Conservation (phyloP, 2,329 filamentous ascomycete species). For the Fusarium dimerum region DNA sequence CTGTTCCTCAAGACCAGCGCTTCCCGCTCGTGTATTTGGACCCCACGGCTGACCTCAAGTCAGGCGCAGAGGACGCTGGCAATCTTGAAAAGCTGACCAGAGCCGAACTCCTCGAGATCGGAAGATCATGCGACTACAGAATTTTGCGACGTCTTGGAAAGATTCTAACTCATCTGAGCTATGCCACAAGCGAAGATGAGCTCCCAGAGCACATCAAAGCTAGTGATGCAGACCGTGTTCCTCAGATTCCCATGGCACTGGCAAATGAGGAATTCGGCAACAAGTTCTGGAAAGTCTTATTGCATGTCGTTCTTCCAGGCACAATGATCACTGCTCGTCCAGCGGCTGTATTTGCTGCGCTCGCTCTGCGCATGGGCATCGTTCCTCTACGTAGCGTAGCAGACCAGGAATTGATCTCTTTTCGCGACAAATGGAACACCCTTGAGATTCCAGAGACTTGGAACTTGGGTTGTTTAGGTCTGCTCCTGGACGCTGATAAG, state of each 20-base stretch:
- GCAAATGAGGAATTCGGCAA: constrained; percentile 35
- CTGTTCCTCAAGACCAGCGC: constrained; percentile 38
- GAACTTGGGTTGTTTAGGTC: constrained; percentile 45
- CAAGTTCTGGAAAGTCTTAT: constrained; percentile 49
- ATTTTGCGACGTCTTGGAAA: constrained; percentile 49
- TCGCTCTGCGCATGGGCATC: constrained; percentile 51
- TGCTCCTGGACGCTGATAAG: constrained; percentile 50
- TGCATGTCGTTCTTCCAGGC: constrained; percentile 50
- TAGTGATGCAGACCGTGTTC: constrained; percentile 33
- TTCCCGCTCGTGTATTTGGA: constrained; percentile 53
- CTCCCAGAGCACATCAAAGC: constrained; percentile 45
- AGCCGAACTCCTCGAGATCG: constrained; percentile 52
- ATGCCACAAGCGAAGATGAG: constrained; percentile 40
- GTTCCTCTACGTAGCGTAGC: constrained; percentile 41
- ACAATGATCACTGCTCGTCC: constrained; percentile 47
- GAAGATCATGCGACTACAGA: constrained; percentile 49
- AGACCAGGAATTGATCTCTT: constrained; percentile 42
- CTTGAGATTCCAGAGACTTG: constrained; percentile 51
- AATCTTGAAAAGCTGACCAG: constrained; percentile 38
- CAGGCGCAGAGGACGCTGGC: constrained; percentile 17
- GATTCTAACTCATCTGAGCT: constrained; percentile 48
- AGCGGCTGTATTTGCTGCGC: constrained; percentile 47
- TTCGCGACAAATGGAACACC: constrained; percentile 47
- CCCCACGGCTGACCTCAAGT: constrained; percentile 43
- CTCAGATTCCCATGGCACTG: constrained; percentile 47